Percentiles rank a stretch among this genome's conserved stretches.
Conservation (phyloP, 2,329 filamentous ascomycete species). For the Sarocladium kiliense region DNA sequence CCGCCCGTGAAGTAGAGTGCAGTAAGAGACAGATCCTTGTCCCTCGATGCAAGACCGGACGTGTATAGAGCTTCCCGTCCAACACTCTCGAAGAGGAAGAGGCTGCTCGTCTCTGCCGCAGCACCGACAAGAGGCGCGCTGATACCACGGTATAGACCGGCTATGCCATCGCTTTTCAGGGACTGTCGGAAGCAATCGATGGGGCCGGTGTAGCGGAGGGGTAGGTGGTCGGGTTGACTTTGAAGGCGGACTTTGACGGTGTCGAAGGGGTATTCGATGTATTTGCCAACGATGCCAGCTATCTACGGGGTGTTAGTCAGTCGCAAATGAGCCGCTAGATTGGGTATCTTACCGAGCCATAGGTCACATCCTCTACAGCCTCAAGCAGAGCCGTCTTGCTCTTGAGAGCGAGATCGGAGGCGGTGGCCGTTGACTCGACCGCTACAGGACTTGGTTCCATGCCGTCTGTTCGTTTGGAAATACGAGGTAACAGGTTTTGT, state of each 20-base stretch:
- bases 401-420: slow-evolving; percentile 23
- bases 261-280: slow-evolving; percentile 98
- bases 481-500: too few relatives aligned
- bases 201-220: slow-evolving; percentile 77
- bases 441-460: slow-evolving; percentile 27
- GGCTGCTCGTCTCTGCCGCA: slow-evolving; percentile 82
- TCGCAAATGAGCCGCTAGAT: background rate
- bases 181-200: slow-evolving; percentile 92
- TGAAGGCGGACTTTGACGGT: slow-evolving; percentile 93
- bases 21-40: slow-evolving; percentile 63
- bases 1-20: slow-evolving; percentile 77
- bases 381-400: slow-evolving; percentile 47
- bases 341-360: slow-evolving; percentile 67
- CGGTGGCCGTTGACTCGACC: slow-evolving; percentile 19
- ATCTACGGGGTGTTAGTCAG: slow-evolving; percentile 37
- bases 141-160: slow-evolving; percentile 85
- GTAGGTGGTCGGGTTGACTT: slow-evolving; percentile 83
- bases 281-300: slow-evolving; percentile 86
- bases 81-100: slow-evolving; percentile 87
- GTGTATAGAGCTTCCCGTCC: slow-evolving; percentile 62
- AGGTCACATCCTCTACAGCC: slow-evolving; percentile 79
- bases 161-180: slow-evolving; percentile 69
- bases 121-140: slow-evolving; percentile 86
- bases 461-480: background rate
- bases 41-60: slow-evolving; percentile 41